Conservation (phyloP, 345 rosid species). For the Syzygium grande region DNA sequence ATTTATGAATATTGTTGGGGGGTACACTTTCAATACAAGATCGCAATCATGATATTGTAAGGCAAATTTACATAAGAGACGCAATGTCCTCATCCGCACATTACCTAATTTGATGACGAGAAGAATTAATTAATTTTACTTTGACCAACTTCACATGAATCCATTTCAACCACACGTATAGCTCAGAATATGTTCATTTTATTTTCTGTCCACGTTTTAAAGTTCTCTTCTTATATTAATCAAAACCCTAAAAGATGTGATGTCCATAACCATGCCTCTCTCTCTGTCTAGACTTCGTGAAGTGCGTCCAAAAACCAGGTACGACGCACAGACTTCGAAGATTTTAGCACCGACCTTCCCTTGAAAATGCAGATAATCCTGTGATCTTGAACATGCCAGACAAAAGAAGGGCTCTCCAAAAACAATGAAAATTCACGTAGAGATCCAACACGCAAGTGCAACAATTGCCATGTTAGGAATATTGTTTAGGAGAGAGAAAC, state of each 20-base stretch:
- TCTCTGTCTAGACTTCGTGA: neutral
- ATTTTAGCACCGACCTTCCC: neutral
- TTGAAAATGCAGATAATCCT: neutral
- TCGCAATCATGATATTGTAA: neutral
- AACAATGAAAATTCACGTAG: neutral
- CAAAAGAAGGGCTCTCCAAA: neutral
- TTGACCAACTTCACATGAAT: neutral
- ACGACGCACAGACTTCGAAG: neutral
- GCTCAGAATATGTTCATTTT: neutral
- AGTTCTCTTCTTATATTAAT: neutral
- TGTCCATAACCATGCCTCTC: neutral
- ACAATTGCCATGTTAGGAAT: neutral
- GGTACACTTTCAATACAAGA: neutral
- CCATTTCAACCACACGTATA: neutral
- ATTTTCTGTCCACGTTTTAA: neutral
- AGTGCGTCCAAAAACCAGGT: neutral
- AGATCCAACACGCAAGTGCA: neutral
- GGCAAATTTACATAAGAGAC: neutral
- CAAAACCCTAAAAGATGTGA: neutral
- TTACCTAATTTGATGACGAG: neutral
- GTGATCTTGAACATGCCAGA: neutral
- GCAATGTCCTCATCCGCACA: neutral
- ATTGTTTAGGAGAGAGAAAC: neutral
- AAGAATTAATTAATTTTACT: neutral
- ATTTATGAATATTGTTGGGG: neutral